phyloP scores from a whole-genome alignment of 306 rosid genomes.

The Casuarina glauca region DNA sequence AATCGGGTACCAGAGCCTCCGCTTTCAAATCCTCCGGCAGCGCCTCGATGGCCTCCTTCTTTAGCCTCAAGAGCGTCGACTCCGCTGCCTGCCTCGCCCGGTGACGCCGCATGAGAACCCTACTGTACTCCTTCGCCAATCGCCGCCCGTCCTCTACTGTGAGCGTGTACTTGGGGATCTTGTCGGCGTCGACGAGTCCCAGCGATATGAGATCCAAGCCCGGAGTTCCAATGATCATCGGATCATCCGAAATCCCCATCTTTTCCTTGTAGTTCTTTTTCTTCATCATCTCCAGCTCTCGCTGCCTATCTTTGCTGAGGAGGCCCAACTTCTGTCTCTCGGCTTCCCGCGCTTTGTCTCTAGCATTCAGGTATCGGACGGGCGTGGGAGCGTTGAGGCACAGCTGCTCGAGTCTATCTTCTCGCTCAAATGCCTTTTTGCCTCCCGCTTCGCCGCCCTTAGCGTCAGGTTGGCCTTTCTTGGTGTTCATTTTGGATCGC shows the following conservation, averaged over 20 bases:
- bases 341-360: slow-evolving; percentile 3
- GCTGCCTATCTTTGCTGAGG: slow-evolving; percentile 6
- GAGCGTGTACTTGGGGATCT: slow-evolving; percentile 1
- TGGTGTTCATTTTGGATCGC: slow-evolving; percentile 41
- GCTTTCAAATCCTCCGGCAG: slow-evolving; percentile 67
- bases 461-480: neutral
- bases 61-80: slow-evolving; percentile 53
- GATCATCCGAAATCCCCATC: neutral
- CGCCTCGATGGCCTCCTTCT: slow-evolving; percentile 78
- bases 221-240: slow-evolving; percentile 6
- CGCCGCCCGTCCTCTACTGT: slow-evolving; percentile 69
- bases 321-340: slow-evolving; percentile 3
- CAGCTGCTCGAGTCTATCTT: neutral
- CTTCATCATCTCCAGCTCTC: slow-evolving; percentile 4
- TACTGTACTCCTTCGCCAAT: slow-evolving; percentile 92
- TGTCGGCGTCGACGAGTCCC: neutral
- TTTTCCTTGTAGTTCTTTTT: neutral
- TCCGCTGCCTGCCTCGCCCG: slow-evolving; percentile 86
- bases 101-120: slow-evolving; percentile 76
- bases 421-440: neutral
- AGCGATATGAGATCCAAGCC: slow-evolving; percentile 9
- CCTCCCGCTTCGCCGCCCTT: neutral
- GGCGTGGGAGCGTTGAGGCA: slow-evolving; percentile 7
- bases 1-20: slow-evolving; percentile 83
- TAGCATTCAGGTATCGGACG: neutral